Evolutionary conservation across 345 rosid species (phyloP).

Genomic region (Noccaea bulbosa): DNA sequence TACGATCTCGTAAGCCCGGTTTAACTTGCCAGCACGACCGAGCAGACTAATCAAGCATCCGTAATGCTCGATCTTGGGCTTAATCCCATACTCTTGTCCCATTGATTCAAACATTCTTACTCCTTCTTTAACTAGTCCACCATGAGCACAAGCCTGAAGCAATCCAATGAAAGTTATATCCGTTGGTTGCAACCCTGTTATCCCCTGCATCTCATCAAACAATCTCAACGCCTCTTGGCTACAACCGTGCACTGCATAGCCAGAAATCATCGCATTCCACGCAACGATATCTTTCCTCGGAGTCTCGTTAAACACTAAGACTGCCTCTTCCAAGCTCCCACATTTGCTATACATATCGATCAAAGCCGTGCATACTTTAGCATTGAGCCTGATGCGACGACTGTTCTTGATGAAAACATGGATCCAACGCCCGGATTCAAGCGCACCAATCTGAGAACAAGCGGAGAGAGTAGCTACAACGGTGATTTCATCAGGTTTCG

Average conservation of each 20-base stretch:
- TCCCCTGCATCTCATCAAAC: constrained; percentile 55
- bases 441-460: constrained; percentile 78
- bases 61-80: constrained; percentile 79
- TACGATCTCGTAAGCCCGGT: constrained; percentile 56
- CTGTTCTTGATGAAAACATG: constrained; percentile 58
- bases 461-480: constrained; percentile 62
- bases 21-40: constrained; percentile 64
- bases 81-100: constrained; percentile 54
- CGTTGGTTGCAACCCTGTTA: constrained; percentile 51
- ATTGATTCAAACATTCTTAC: constrained; percentile 56
- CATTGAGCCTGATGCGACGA: constrained; percentile 51
- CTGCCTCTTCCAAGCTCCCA: constrained; percentile 73
- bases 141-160: constrained; percentile 73
- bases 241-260: constrained; percentile 72
- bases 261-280: constrained; percentile 76
- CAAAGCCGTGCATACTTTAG: constrained; percentile 65
- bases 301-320: constrained; percentile 51
- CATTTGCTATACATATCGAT: constrained; percentile 84
- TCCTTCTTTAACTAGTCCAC: constrained; percentile 73
- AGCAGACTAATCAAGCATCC: constrained; percentile 80
- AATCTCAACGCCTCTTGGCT: constrained; percentile 56
- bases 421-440: constrained; percentile 76
- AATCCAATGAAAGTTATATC: constrained; percentile 64
- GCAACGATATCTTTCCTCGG: constrained; percentile 55
- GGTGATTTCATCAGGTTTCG: constrained; percentile 65